phyloP scores from a whole-genome alignment of 2,329 filamentous ascomycete species.

The Epichloe hybrida region DNA sequence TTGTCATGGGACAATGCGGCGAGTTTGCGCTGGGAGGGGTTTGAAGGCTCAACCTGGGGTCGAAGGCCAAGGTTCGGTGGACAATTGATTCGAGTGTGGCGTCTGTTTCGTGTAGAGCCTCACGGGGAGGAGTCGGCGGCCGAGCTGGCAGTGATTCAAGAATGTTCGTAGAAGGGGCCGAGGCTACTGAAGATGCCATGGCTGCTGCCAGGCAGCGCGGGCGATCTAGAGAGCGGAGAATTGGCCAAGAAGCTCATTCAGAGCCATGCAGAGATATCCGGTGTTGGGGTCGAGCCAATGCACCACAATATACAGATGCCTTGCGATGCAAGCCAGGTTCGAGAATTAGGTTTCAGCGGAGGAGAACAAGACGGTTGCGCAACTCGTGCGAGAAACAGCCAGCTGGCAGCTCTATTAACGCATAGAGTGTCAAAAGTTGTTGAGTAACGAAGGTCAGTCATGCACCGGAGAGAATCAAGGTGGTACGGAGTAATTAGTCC shows the following conservation, averaged over 20 bases:
- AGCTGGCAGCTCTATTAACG: neutral
- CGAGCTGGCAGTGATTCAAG: slow-evolving; percentile 42
- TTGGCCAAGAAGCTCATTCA: slow-evolving; percentile 4
- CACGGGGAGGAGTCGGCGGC: slow-evolving; percentile 56
- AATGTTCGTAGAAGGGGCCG: slow-evolving; percentile 20
- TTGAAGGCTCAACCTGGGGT: slow-evolving; percentile 25
- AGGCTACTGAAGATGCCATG: slow-evolving; percentile 28
- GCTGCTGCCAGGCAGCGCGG: slow-evolving; percentile 24
- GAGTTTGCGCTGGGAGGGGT: slow-evolving; percentile 40
- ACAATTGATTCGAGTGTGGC: slow-evolving; percentile 21
- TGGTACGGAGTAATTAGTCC: neutral
- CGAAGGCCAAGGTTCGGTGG: slow-evolving; percentile 23
- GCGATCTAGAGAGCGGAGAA: slow-evolving; percentile 24
- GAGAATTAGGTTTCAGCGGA: neutral
- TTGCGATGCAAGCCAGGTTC: neutral
- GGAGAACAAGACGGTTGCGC: neutral
- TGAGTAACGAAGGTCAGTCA: neutral
- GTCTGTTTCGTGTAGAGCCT: slow-evolving; percentile 28
- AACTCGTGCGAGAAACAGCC: neutral
- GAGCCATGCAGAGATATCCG: slow-evolving; percentile 3
- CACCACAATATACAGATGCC: neutral
- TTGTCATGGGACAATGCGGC: slow-evolving; percentile 26
- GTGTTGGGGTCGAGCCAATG: neutral
- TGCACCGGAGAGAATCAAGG: neutral
- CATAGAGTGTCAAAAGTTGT: neutral